These are phyloP conservation scores for Globisporangium apiculatum DNA, from an alignment of 352 stramenopile genomes.

Conservation along the genomic window DNA sequence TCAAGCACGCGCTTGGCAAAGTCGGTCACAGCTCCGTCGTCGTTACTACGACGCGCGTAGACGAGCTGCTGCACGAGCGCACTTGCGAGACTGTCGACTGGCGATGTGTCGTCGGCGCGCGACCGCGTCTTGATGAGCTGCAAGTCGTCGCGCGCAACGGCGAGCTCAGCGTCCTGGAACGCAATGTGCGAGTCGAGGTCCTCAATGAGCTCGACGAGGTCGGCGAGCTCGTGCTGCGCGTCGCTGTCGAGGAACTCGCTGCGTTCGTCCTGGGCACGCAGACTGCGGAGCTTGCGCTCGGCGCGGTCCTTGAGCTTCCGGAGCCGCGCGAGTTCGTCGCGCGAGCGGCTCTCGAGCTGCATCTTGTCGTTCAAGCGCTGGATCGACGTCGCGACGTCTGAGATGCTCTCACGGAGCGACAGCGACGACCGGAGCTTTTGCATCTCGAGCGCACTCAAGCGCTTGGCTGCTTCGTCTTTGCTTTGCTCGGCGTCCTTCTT, in stretches of 20 bases:
- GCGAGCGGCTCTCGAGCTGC: conserved; percentile 40
- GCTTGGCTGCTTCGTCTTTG: conserved; percentile 43
- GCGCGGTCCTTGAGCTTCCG: conserved; percentile 63
- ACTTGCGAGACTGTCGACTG: conserved; percentile 30
- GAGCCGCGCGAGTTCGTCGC: conserved; percentile 60
- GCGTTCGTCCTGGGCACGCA: conserved; percentile 38
- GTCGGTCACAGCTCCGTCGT: background rate
- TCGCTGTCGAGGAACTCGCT: conserved; percentile 56
- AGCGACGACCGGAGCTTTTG: conserved; percentile 73
- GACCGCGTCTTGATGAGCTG: conserved; percentile 33
- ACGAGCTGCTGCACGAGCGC: conserved; percentile 26
- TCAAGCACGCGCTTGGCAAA: conserved; percentile 48
- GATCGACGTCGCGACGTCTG: conserved; percentile 56
- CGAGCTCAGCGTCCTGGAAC: conserved; percentile 73
- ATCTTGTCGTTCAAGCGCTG: conserved; percentile 56
- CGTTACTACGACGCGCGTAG: background rate
- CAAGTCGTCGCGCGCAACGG: conserved; percentile 44
- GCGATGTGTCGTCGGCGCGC: conserved; percentile 32
- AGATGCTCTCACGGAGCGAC: conserved; percentile 68
- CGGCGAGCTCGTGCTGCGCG: conserved; percentile 54
- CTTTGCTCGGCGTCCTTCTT: conserved; percentile 56
- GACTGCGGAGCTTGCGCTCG: conserved; percentile 45
- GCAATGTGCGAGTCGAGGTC: conserved; percentile 77
- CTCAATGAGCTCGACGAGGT: conserved; percentile 70
- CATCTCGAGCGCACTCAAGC: conserved; percentile 75